Evolutionary conservation across 805 yeast species (phyloP).

Genomic region (Candida sphagnicola): DNA sequence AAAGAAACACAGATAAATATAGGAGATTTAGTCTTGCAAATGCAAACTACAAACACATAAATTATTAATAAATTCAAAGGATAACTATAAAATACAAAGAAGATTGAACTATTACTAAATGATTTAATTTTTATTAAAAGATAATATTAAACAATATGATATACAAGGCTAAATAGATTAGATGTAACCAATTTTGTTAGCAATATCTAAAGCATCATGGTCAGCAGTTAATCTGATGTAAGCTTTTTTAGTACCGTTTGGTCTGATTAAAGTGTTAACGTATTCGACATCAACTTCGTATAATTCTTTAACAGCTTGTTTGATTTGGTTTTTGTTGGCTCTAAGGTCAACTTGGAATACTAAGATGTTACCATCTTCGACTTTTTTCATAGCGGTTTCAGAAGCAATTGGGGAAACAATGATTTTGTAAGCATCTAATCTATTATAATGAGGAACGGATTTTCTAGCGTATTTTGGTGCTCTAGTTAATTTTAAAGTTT

Average conservation of each 20-base stretch:
- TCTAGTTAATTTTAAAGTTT: slow-evolving; percentile 92
- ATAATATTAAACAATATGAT: slow-evolving; percentile 3
- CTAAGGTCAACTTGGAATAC: slow-evolving; percentile 97
- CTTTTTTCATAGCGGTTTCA: slow-evolving; percentile 99
- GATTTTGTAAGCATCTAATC: slow-evolving; percentile 94
- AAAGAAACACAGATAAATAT: too few species aligned
- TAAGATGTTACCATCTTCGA: slow-evolving; percentile 98
- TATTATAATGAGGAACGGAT: slow-evolving; percentile 95
- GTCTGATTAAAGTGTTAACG: slow-evolving; percentile 96
- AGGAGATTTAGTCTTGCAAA: too few species aligned
- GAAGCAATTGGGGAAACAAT: slow-evolving; percentile 93
- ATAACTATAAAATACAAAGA: too few species aligned
- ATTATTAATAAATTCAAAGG: not conserved
- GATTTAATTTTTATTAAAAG: slow-evolving; percentile 1
- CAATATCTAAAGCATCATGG: slow-evolving; percentile 98
- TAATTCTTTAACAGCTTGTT: slow-evolving; percentile 96
- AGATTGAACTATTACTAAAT: not conserved
- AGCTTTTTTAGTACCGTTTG: slow-evolving; percentile 99
- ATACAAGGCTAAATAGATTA: slow-evolving; percentile 25
- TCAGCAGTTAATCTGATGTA: slow-evolving; percentile 98
- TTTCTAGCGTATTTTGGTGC: slow-evolving; percentile 92
- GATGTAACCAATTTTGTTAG: slow-evolving; percentile 99
- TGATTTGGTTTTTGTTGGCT: slow-evolving; percentile 98
- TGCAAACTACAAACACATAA: not conserved
- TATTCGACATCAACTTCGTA: slow-evolving; percentile 92